Base-by-base conservation (phyloP, 768 basidiomycete species). In the Leccinellum albellum region DNA sequence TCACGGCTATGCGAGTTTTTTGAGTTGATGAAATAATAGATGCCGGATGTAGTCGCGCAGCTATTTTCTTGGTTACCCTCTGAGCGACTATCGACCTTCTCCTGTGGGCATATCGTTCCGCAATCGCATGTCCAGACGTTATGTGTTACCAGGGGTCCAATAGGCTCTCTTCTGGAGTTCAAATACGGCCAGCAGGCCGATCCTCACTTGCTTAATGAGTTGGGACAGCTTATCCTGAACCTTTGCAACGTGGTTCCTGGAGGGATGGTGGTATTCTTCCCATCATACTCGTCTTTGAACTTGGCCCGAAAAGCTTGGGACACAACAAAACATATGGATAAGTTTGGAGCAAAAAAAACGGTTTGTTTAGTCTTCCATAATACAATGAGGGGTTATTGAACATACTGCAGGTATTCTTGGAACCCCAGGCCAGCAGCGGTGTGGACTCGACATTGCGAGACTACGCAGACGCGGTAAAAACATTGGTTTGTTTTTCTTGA, bases 21-120 rank as follows among this genome's bases (percentile, higher is more conserved):
- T 37, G 48, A 53, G 29, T 57, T 63, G 42, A 60, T 44, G 21
- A 23, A 48, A 44, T 28, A 13, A 31, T 64, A 97, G 94, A 89
- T 96, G 50, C 85, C 87, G n/a, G 94, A 97, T 70, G 83, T 98
- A 15, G 74, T 85, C 21, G 78, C 78, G 51, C 94, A 98, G 63
- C 77, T 98, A 6, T 92, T 99, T 63, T 76, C 85, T 0, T 75
- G 79, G 59, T 66, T 96, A 2, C 75, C 85, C 1, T 40, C 73
- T 1, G 81, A 85, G 32, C 82, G 82, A 35, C 71, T 98, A n/a
- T 74, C 83, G 8, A 88, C 81, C 20, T 94, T 97, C 66, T 91
- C 92, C 0, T 99, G 96, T 71, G 88, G 89, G 0, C 96, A 99
- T 68, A 88, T 99, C 58, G 89, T 98, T 23, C 93, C 96, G 0